Evolutionary conservation across 805 yeast genomes (phyloP).

Genomic region (Candida ascalaphidarum): DNA sequence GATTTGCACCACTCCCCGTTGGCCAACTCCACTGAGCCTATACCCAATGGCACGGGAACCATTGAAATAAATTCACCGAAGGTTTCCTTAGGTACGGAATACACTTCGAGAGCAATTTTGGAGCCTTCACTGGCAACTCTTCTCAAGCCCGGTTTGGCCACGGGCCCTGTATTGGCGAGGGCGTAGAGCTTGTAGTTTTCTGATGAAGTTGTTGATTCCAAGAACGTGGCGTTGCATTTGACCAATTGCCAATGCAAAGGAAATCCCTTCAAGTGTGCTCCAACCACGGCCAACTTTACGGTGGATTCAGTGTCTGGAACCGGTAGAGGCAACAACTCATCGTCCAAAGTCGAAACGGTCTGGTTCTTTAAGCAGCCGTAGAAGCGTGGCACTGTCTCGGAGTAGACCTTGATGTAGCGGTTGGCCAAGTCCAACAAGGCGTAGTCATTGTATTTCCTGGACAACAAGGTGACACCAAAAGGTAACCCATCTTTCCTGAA

Average conservation of each 20-base stretch:
- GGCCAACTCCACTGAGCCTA: conserved; percentile 82
- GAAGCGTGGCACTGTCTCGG: conserved; percentile 39
- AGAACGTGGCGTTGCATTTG: conserved; percentile 67
- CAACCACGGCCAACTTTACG: conserved; percentile 84
- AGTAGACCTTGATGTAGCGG: conserved; percentile 47
- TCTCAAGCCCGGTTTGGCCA: conserved; percentile 84
- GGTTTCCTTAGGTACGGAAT: conserved; percentile 66
- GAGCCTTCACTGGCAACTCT: conserved; percentile 51
- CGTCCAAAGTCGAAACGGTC: conserved; percentile 27
- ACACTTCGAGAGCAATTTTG: conserved; percentile 68
- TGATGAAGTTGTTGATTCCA: conserved; percentile 62
- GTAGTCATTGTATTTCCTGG: conserved; percentile 76
- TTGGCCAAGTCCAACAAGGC: conserved; percentile 82
- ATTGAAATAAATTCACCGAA: conserved; percentile 79
- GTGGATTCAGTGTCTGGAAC: conserved; percentile 20
- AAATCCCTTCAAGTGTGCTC: conserved; percentile 87
- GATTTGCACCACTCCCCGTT: conserved; percentile 84
- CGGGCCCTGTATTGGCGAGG: conserved; percentile 72
- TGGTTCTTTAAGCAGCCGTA: conserved; percentile 44
- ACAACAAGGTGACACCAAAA: conserved; percentile 80
- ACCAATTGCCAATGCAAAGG: conserved; percentile 92
- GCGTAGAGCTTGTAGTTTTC: conserved; percentile 71
- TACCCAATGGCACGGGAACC: conserved; percentile 94
- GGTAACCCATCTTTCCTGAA: conserved; percentile 81
- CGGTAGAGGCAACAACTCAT: conserved; percentile 44